Evolutionary conservation across 345 rosid species (phyloP).

Genomic region (Brassica incana): DNA sequence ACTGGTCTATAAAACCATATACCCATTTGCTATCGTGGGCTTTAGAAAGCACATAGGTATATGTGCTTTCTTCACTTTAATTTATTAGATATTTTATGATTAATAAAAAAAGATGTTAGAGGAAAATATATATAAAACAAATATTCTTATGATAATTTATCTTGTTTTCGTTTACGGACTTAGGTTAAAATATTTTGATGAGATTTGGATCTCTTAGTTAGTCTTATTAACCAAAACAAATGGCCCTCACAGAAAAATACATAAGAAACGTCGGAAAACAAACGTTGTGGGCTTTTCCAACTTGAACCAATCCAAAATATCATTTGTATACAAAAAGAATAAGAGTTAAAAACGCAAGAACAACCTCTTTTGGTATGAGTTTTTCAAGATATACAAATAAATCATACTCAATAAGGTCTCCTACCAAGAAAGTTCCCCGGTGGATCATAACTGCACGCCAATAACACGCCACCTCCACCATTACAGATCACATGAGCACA

Average conservation of each 20-base stretch:
- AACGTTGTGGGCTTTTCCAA: slow-evolving; percentile 10
- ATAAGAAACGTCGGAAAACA: slow-evolving; percentile 15
- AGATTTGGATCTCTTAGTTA: not conserved
- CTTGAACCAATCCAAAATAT: slow-evolving; percentile 14
- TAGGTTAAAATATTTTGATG: not conserved
- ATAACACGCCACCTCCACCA: slow-evolving; percentile 59
- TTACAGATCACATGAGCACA: slow-evolving; percentile 65
- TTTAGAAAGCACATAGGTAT: not conserved
- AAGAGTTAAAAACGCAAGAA: slow-evolving; percentile 21
- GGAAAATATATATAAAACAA: not conserved
- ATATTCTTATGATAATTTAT: not conserved
- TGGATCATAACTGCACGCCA: slow-evolving; percentile 85
- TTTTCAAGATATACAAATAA: slow-evolving; percentile 14
- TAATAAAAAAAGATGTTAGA: not conserved
- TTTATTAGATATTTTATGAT: not conserved
- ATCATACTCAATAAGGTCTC: slow-evolving; percentile 61
- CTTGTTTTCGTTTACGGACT: not conserved
- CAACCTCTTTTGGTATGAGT: slow-evolving; percentile 10
- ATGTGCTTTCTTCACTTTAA: not conserved
- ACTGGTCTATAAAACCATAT: not conserved
- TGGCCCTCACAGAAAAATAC: slow-evolving; percentile 8
- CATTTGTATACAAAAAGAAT: slow-evolving; percentile 16
- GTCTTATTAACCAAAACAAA: slow-evolving; percentile 30
- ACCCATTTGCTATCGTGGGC: slow-evolving; percentile 6
- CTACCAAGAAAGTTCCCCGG: slow-evolving; percentile 83